Evolutionary conservation across 306 rosid genomes (phyloP).

Genomic region (Begonia fuchsioides): DNA sequence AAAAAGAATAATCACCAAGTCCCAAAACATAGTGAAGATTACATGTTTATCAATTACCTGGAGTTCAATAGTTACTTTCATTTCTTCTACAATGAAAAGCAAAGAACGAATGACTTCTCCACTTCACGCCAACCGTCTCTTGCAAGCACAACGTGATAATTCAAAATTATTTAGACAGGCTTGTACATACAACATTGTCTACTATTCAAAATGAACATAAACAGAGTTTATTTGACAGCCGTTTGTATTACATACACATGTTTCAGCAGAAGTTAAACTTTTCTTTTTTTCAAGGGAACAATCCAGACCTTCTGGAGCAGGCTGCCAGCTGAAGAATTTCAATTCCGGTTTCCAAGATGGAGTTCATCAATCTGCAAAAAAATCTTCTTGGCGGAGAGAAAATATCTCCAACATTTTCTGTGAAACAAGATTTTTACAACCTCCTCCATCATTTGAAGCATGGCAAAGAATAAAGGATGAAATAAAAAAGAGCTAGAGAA

Average conservation of each 20-base stretch:
- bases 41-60: constrained; percentile 56
- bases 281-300: constrained; percentile 21
- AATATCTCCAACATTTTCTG: constrained; percentile 58
- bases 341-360: constrained; percentile 34
- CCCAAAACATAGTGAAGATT: constrained; percentile 43
- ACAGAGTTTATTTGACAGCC: constrained; percentile 36
- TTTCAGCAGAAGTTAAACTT: constrained; percentile 54
- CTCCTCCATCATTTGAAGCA: constrained; percentile 86
- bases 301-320: constrained; percentile 50
- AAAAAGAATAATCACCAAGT: constrained; percentile 22
- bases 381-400: constrained; percentile 14
- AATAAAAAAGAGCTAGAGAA: constrained; percentile 14
- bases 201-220: constrained; percentile 22
- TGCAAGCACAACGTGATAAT: constrained; percentile 91
- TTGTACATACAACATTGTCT: constrained; percentile 26
- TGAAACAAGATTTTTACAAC: constrained; percentile 68
- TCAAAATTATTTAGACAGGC: constrained; percentile 18
- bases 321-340: constrained; percentile 27
- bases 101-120: constrained; percentile 42
- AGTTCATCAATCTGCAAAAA: not conserved
- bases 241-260: constrained; percentile 79
- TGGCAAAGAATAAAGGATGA: constrained; percentile 22
- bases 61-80: constrained; percentile 45
- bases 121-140: constrained; percentile 93
- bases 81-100: constrained; percentile 63